Percentiles rank a stretch among this genome's conserved stretches.
Conservation (phyloP, 1,139 yeast species). For the Groenewaldozyma auringiensis region DNA sequence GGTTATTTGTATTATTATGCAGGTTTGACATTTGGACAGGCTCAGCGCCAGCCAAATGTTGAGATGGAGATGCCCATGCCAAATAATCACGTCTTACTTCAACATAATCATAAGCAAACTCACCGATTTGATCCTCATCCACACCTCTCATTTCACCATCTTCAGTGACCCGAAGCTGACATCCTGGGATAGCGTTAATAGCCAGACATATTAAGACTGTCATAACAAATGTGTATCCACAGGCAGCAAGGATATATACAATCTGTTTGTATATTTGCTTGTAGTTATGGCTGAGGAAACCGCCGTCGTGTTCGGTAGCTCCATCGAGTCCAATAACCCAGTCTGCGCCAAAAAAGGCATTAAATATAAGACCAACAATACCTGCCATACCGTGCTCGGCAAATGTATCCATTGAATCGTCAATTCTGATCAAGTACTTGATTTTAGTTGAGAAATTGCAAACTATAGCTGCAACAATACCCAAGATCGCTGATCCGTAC, state of each 20-base stretch:
- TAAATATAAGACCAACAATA: conserved; percentile 75
- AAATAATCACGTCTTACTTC: conserved; percentile 92
- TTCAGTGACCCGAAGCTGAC: conserved; percentile 71
- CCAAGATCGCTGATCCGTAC: conserved; percentile 86
- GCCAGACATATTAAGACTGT: conserved; percentile 71
- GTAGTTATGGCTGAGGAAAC: conserved; percentile 88
- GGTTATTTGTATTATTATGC: neutral
- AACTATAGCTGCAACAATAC: conserved; percentile 68
- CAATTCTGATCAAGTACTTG: conserved; percentile 73
- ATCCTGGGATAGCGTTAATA: conserved; percentile 73
- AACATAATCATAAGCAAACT: conserved; percentile 95
- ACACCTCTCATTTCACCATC: conserved; percentile 83
- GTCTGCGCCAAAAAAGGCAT: conserved; percentile 79
- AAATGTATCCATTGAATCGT: conserved; percentile 88
- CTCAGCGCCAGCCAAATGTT: conserved; percentile 11
- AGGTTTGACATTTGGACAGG: neutral
- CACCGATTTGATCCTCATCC: conserved; percentile 97
- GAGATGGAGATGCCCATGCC: conserved; percentile 45
- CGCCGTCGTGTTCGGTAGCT: conserved; percentile 73
- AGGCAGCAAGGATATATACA: conserved; percentile 68
- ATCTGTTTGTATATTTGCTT: conserved; percentile 86
- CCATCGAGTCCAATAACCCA: conserved; percentile 84
- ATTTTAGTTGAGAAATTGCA: conserved; percentile 89
- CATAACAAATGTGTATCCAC: conserved; percentile 69
- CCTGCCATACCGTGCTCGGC: conserved; percentile 99